Base-by-base conservation (phyloP, 1,139 yeast species). In the Kodamaea plutei region DNA sequence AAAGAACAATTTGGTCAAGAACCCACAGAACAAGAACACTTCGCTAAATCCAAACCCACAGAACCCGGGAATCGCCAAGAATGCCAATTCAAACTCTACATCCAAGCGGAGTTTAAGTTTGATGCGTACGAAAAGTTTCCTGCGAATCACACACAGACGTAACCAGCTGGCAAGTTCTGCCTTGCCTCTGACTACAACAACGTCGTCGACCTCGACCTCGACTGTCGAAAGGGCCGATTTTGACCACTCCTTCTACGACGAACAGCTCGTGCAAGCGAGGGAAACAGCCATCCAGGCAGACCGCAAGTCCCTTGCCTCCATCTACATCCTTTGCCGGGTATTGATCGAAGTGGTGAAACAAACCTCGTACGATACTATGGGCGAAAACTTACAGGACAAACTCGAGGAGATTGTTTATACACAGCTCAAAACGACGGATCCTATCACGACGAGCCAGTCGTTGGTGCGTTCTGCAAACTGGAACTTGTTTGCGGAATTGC, bases 371-470 rank as follows among this genome's bases (percentile, higher is more conserved):
- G 80, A 78, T 11, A 70, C 74, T 0, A 69, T 83, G 43, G 95
- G 89, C 8, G 87, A 79, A 29, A 95, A 85, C 38, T 64, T 91
- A 29, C 84, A 87, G 15, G 85, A 79, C 33, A 85, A 84, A 48
- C 64, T 93, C 16, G 97, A 91, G 53, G 97, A 91, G 46, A 89
- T 89, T 35, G 94, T 91, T 20, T 93, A 88, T 59, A 82, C 87
- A 12, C 97, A 93, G 54, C 63, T 93, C 36, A 78, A 84, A 44
- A 78, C 89, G 1, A 87, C 95, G 1, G 97, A 91, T 48, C 95
- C 96, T 1, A 70, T 83, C 10, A 72, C 81, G 4, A 64, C 71
- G 2, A 59, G 69, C 37, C 71, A 67, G 37, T 81, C 91, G 21
- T 64, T 80, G 17, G 83, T 88, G 4, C 73, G 95, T 35, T 78